Percentiles rank a stretch among this genome's conserved stretches.
phyloP scores from a whole-genome alignment of 2,329 filamentous ascomycete genomes.

The Emergomyces africanus region DNA sequence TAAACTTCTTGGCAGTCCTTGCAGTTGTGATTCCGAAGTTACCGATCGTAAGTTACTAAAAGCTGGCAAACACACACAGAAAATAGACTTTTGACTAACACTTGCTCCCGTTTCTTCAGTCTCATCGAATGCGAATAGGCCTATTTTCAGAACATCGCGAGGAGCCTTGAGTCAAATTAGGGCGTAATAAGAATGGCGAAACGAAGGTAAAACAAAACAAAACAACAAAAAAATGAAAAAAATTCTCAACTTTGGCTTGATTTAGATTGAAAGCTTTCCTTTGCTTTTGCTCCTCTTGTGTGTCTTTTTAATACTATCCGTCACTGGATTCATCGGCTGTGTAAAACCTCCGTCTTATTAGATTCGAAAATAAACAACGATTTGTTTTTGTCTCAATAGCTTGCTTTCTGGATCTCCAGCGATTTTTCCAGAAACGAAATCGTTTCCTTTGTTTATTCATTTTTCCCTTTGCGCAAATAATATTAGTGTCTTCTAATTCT shows the following conservation, averaged over 20 bases:
- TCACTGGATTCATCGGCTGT: neutral
- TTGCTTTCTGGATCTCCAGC: neutral
- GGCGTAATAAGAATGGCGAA: neutral
- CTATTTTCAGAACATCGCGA: slow-evolving; percentile 1
- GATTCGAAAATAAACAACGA: neutral
- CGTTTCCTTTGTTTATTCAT: neutral
- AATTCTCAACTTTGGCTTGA: neutral
- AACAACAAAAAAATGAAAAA: neutral
- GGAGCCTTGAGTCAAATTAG: neutral
- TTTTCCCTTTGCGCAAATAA: too few species aligned
- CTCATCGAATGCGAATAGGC: slow-evolving; percentile 3
- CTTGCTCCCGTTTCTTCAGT: neutral
- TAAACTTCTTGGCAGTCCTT: slow-evolving; percentile 89
- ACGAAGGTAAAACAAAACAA: neutral
- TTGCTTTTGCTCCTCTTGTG: neutral
- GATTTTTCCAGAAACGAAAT: neutral
- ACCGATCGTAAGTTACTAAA: slow-evolving; percentile 63
- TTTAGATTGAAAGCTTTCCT: neutral
- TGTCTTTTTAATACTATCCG: neutral
- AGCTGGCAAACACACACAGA: neutral
- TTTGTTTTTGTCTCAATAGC: neutral
- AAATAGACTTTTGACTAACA: neutral
- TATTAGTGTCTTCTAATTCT: neutral
- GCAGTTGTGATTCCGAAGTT: slow-evolving; percentile 93
- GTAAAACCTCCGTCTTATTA: neutral